Base-by-base conservation (phyloP, 345 rosid species). In the Eutrema yunnanense region DNA sequence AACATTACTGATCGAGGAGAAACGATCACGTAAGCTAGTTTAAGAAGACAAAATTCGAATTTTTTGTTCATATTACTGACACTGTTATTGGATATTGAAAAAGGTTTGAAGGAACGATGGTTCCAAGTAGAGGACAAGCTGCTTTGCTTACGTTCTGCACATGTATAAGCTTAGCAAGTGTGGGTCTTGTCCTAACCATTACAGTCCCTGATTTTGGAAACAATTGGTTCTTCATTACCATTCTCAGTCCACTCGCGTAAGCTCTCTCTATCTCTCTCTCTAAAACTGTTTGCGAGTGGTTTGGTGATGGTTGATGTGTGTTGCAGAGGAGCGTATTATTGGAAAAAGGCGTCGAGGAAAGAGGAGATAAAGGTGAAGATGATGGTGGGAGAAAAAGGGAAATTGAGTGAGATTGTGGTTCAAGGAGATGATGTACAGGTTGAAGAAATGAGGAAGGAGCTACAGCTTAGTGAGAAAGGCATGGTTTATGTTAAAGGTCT, bases 381-480 rank as follows among this genome's bases (percentile, higher is more conserved):
- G 91, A 55, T 86, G 36, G 80, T 91, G 3, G 90, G 79, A 9
- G 86, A 78, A 0, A 84, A 86, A 1, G 90, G 90, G 32, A 81
- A 52, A 4, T 22, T 87, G 62, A 72, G 71, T 4, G 98, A 90
- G 83, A 74, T 90, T 27, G 52, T 90, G 52, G 97, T 94, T 73
- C 97, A 86, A 76, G 98, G 98, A 41, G 98, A 94, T 77, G 98
- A 94, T 69, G 91, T 86, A 68, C 97, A 89, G 42, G 91, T 94
- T 9, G 97, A 94, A 65, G 85, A 87, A 72, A 83, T 90, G 97
- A 85, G 96, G 67, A 93, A 86, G 71, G 94, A 94, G 60, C 96
- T 94, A 54, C 80, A 86, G 65, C 74, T 94, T 57, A 85, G 67
- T 65, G 95, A 94, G 81, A 94, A 90, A 72, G 97, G 96, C 50